Conservation (phyloP, 2,329 filamentous ascomycete species). For the Scopulariopsis brevicaulis region DNA sequence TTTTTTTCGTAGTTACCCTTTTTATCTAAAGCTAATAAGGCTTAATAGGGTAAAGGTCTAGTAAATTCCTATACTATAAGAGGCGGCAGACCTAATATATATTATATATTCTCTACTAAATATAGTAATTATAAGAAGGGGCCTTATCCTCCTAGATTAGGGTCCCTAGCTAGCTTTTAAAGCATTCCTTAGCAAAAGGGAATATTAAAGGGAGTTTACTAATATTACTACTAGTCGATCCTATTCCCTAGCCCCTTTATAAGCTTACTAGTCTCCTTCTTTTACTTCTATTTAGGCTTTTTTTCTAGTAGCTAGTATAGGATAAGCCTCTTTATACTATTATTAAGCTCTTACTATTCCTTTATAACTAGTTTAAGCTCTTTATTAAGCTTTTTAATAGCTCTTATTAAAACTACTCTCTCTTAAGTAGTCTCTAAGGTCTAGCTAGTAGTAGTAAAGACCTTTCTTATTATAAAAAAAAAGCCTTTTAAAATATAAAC, state of each 20-base stretch:
- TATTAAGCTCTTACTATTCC: background rate
- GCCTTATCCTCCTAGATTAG: too few relatives aligned
- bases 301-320: conserved; percentile 1
- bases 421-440: background rate
- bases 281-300: conserved; percentile 7
- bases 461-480: conserved; percentile 5
- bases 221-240: conserved; percentile 11
- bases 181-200: too few relatives aligned
- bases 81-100: conserved; percentile 5
- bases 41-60: conserved; percentile 10
- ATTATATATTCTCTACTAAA: conserved; percentile 7
- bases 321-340: conserved; percentile 3
- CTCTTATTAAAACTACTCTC: background rate
- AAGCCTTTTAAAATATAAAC: conserved; percentile 7
- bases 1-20: conserved; percentile 8
- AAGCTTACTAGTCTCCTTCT: conserved; percentile 7
- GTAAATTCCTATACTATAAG: conserved; percentile 7
- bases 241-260: background rate
- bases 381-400: conserved; percentile 2
- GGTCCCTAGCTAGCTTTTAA: too few relatives aligned
- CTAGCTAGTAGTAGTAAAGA: conserved; percentile 1
- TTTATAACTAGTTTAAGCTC: background rate
- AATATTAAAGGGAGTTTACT: conserved; percentile 8
- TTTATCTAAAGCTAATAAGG: conserved; percentile 9
- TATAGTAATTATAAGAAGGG: too few relatives aligned